Evolutionary conservation across 75 land plant genomes (phyloP), one percentile per base, ranked within the genome.

Genomic region (Sequoia sempervirens): DNA sequence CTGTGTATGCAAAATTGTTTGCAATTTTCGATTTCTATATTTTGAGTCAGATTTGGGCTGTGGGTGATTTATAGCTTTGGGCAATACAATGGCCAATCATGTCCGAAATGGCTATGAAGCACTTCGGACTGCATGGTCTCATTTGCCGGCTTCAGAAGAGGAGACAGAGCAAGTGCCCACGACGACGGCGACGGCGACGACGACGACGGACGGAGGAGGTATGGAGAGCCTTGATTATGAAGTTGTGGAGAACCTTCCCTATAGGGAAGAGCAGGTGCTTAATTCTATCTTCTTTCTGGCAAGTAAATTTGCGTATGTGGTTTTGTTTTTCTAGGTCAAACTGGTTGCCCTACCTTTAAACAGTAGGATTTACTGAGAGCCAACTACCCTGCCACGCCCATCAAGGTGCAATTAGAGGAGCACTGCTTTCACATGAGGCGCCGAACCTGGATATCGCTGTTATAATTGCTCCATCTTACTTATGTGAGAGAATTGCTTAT

Each of bases 151-250:
- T 82, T 47, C 91, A 5, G 85, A 80, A 37, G 94, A 91, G 56
- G 90, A 83, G 4, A 83, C 50, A 9, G 80, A 75, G 23, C 54
- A 50, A 18, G 93, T 87, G 84, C 32, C 69, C 34, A 1, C 70
- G 30, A 64, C n/a, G 10, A 81, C 74, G 80, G 58, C 75, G n/a
- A n/a, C n/a, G n/a, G n/a, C n/a, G n/a, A 1, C 70, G 30, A 64
- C n/a, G 10, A 81, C 74, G 80, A 70, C 75, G n/a, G 84, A 84
- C 75, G 85, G 85, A 0, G 75, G 76, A 75, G 73, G 72, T n/a
- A 85, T 88, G 58, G 99, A 97, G 84, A 96, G 98, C 88, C 94
- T 97, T 45, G 98, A 97, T 70, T 97, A 97, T 80, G 99, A 97
- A 81, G 93, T 97, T 79, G 91, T 97, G 53, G 99, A 97, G 94